Evolutionary conservation across 352 stramenopile species (phyloP), one percentile per base, ranked within the genome.

Genomic region (Pythium periplocum): DNA sequence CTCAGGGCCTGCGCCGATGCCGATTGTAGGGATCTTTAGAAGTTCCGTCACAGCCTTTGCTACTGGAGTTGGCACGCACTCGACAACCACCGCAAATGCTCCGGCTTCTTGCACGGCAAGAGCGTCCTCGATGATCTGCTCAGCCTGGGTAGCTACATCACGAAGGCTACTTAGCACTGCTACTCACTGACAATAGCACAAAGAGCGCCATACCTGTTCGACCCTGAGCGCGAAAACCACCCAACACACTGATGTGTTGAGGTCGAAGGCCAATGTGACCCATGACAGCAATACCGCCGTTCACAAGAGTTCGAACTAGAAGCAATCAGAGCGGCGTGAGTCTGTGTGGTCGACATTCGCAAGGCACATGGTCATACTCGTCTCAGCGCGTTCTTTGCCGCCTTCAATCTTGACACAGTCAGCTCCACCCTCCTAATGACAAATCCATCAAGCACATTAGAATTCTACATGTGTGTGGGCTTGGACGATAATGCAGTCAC

Each of bases 361-460:
- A 11, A 56, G n/a, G 35, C 2, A 12, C 50, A 31, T 31, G 37
- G 32, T 49, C 59, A 45, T 63, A 94, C 78, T 83, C 10, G 69
- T 93, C 53, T 95, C 58, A 1, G 77, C 73, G 5, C 86, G 72
- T 35, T 95, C 85, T 30, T 72, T 66, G n/a, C 95, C 87, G 55
- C 97, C 97, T 78, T 99, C 97, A 32, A 99, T 89, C 76, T 99
- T 99, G 36, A 99, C 95, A 48, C 91, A 97, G 69, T 99, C 97
- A 17, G 98, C 95, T 32, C 88, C 86, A 30, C 90, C 96, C 79
- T 99, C 96, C 81, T 99, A 38, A 34, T 35, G 30, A 47, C 31
- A 43, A 17, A 26, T 26, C 17, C 17, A 26, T 26, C 17, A 26
- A 26, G 17, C 17, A 26, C 17, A 26, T 26, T 8, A 12, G 7